These are phyloP conservation scores for Exidia glandulosa DNA, from an alignment of 768 basidiomycete species.

Conservation along the genomic window DNA sequence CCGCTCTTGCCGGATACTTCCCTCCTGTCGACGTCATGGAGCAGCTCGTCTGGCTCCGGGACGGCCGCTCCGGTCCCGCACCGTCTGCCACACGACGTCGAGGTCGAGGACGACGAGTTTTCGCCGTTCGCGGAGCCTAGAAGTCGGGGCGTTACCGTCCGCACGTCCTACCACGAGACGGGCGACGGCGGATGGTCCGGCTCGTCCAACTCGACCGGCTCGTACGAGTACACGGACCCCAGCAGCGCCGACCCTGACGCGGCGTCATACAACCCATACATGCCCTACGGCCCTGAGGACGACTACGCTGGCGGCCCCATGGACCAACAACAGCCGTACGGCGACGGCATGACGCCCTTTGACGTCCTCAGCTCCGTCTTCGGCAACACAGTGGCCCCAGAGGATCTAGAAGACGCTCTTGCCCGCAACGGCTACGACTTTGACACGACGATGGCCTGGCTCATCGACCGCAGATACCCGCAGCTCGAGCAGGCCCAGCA, in stretches of 20 bases:
- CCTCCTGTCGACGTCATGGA: constrained; percentile 26
- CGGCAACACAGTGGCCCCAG: constrained; percentile 77
- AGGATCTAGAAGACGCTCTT: constrained; percentile 89
- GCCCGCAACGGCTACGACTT: constrained; percentile 86
- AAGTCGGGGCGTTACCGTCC: constrained; percentile 45
- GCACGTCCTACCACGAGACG: constrained; percentile 35
- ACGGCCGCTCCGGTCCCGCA: constrained; percentile 5
- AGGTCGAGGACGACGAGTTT: constrained; percentile 65
- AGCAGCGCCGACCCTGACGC: constrained; percentile 35
- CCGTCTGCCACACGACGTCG: constrained; percentile 2
- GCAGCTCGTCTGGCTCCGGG: background rate
- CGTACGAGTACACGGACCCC: constrained; percentile 6
- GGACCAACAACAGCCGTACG: constrained; percentile 34
- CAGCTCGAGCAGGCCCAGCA: constrained; percentile 34
- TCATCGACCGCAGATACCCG: constrained; percentile 55
- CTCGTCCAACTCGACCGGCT: constrained; percentile 31
- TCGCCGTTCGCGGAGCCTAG: constrained; percentile 50
- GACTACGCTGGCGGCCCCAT: background rate
- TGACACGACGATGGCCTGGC: constrained; percentile 89
- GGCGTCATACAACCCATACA: constrained; percentile 18
- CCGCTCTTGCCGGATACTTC: constrained; percentile 70
- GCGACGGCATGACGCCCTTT: constrained; percentile 94
- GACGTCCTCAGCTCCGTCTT: constrained; percentile 94
- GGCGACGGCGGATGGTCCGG: constrained; percentile 44
- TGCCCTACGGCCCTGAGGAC: constrained; percentile 16